These are phyloP conservation scores for Oryza meyeriana DNA, from an alignment of 176 grass and related monocot species.

Conservation along the genomic window DNA sequence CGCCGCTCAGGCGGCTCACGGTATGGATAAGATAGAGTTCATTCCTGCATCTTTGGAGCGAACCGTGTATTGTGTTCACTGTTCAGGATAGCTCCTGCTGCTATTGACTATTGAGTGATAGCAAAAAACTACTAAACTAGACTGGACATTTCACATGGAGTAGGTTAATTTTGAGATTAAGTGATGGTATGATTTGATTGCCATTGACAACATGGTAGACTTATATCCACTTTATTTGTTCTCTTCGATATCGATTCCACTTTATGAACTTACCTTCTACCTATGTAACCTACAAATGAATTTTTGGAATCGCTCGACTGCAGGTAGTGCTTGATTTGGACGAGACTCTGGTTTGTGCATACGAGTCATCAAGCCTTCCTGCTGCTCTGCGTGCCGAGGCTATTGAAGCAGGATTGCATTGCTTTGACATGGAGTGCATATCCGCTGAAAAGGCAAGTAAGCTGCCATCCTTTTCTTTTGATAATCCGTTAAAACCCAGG, in stretches of 20 bases:
- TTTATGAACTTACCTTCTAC: not conserved
- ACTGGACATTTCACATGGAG: not conserved
- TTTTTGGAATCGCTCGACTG: not conserved
- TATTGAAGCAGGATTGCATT: conserved; percentile 63
- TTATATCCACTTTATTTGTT: not conserved
- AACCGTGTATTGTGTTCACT: not conserved
- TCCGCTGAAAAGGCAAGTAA: conserved; percentile 62
- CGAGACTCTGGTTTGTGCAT: conserved; percentile 78
- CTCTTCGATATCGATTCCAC: not conserved
- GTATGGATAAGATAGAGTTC: conserved; percentile 1
- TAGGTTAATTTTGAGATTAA: not conserved
- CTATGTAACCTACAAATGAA: not conserved
- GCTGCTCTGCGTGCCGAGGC: conserved; percentile 52
- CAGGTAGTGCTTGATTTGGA: conserved; percentile 97
- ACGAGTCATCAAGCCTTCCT: conserved; percentile 71
- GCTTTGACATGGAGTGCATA: conserved; percentile 77
- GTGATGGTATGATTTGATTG: not conserved
- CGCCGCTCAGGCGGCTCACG: conserved; percentile 45
- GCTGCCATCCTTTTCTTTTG: not conserved
- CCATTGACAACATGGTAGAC: not conserved
- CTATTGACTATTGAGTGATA: not conserved
- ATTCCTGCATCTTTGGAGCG: not conserved
- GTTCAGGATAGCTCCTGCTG: not conserved
- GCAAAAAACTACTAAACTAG: not conserved
- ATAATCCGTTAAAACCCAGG: not conserved